Percentiles rank a stretch among this genome's conserved stretches.
phyloP scores from a whole-genome alignment of 441 rosid genomes.

The Geranium incanum region DNA sequence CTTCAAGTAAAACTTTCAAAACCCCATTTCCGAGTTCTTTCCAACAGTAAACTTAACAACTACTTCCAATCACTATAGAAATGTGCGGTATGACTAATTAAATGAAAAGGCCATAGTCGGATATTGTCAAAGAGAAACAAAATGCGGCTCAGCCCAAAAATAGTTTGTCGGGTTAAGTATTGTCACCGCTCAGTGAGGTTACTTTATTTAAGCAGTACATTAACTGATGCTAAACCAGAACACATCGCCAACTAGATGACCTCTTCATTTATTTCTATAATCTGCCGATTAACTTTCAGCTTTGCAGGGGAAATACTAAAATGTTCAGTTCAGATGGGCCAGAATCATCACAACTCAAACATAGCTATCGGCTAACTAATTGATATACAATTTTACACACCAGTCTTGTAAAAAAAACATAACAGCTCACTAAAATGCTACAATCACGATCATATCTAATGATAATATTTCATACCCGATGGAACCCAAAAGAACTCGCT shows the following conservation, averaged over 20 bases:
- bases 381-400: not conserved
- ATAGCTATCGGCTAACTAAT: not conserved
- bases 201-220: not conserved
- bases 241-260: not conserved
- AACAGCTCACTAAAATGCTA: not conserved
- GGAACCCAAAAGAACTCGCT: not conserved
- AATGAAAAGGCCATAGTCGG: not conserved
- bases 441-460: not conserved
- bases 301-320: not conserved
- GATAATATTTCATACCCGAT: not conserved
- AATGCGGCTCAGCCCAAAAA: no score
- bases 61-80: not conserved
- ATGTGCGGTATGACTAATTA: not conserved
- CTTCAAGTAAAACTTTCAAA: not conserved
- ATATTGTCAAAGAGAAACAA: not conserved
- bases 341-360: not conserved
- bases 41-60: not conserved
- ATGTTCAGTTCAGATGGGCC: not conserved
- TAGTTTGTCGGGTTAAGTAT: not conserved
- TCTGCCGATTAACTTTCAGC: not conserved
- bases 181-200: not conserved
- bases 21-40: not conserved
- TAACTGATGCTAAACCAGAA: not conserved
- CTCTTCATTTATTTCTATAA: not conserved
- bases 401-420: not conserved